Base-by-base conservation (phyloP, 345 rosid genomes). In the Lagerstroemia speciosa region DNA sequence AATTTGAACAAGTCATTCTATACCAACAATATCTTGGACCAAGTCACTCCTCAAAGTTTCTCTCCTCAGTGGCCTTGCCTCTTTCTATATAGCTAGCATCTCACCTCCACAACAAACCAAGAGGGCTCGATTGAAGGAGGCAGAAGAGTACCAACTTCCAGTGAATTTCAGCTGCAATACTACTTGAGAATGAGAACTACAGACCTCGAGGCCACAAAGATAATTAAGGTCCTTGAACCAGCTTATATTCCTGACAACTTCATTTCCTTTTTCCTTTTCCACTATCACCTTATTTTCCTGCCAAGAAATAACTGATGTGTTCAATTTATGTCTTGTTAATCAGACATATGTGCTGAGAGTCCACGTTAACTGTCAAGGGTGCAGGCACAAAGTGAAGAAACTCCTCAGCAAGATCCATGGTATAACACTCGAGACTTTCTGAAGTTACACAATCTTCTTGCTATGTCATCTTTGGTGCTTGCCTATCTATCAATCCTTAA, bases 361-460 rank as follows among this genome's bases (percentile, higher is more conserved):
- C 2, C 82, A 84, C 72, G 76, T 91, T 29, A 84, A 91, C 74
- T 91, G 97, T 78, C 83, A 82, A 72, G 93, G 97, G 12, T 91
- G 97, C 81, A 73, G 80, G 67, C 74, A 66, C 66, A 89, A 78
- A 75, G 93, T 91, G 73, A 83, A 78, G 86, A 91, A 86, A 72
- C 82, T 87, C 62, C 78, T 89, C 29, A 62, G 81, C 68, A 91
- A 86, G 77, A 83, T 87, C 79, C 85, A 91, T 68, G 97, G 97
- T 82, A 71, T 10, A 43, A n/a, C 11, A 10, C 33, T 82, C 30
- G 7, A 53, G 16, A 34, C 31, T 62, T 34, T 46, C 64, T 27
- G 32, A 36, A 66, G 19, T 3, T 62, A 14, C n/a, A 31, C 26
- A 62, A 34, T 31, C 12, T 62, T 19, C 40, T 32, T 12, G 11